phyloP scores from a whole-genome alignment of 2,329 filamentous ascomycete genomes.

The Basipetospora chlamydospora region DNA sequence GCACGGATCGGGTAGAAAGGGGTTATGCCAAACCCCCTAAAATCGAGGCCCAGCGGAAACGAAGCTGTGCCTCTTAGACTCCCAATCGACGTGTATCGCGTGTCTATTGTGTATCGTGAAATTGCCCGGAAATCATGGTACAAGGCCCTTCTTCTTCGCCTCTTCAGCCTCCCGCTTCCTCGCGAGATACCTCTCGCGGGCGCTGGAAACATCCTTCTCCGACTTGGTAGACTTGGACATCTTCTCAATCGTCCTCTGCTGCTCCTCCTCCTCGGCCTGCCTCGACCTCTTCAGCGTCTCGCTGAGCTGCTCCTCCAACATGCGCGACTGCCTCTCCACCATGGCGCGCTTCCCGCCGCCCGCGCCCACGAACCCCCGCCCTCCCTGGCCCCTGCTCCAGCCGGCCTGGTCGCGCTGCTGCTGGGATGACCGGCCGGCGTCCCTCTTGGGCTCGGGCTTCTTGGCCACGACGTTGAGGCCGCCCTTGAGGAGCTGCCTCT shows the following conservation, averaged over 20 bases:
- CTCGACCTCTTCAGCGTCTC: conserved; percentile 56
- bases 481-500: conserved; percentile 61
- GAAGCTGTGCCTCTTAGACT: too few species aligned
- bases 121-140: background rate
- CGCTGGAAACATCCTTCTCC: conserved; percentile 57
- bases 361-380: conserved; percentile 24
- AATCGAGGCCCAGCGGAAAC: too few species aligned
- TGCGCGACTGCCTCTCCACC: conserved; percentile 61
- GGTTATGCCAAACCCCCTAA: too few species aligned
- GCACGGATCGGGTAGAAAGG: too few species aligned
- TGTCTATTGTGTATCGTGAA: background rate
- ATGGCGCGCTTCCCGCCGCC: conserved; percentile 46
- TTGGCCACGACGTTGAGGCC: conserved; percentile 60
- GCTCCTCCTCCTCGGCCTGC: conserved; percentile 53
- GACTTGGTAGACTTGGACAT: conserved; percentile 67
- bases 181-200: conserved; percentile 66
- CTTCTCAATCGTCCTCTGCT: conserved; percentile 44
- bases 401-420: conserved; percentile 6
- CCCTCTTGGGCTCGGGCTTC: conserved; percentile 19
- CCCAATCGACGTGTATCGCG: too few species aligned
- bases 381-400: background rate
- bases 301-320: conserved; percentile 67
- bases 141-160: conserved; percentile 37
- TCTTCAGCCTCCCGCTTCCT: conserved; percentile 62
- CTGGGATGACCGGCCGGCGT: background rate